Percentiles rank a stretch among this genome's conserved stretches.
Conservation (phyloP, 371 early-diverging fungal species). For the Ordospora colligata region DNA sequence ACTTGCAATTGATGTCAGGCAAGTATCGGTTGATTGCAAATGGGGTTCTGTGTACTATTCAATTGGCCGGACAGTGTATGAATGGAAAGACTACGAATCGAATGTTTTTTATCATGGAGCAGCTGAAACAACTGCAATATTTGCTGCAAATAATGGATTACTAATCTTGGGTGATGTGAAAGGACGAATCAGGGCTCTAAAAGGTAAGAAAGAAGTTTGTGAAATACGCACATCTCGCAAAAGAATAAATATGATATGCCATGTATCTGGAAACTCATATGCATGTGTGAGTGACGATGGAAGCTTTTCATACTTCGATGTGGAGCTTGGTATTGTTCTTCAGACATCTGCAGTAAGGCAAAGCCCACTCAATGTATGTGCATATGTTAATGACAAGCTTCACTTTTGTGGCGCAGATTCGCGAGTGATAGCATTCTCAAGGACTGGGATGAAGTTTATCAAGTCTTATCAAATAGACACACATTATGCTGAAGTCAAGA, state of each 20-base stretch:
- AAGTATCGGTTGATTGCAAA: neutral
- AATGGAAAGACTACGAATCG: neutral
- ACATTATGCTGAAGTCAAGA: conserved; percentile 35
- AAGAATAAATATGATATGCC: conserved; percentile 3
- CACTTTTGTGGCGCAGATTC: conserved; percentile 41
- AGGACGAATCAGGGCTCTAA: neutral
- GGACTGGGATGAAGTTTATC: conserved; percentile 9
- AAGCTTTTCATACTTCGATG: conserved; percentile 13
- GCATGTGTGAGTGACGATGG: conserved; percentile 7
- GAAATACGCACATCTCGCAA: conserved; percentile 15
- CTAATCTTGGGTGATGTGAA: conserved; percentile 14
- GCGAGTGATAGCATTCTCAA: conserved; percentile 19
- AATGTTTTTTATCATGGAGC: neutral
- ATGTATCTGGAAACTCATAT: conserved; percentile 14
- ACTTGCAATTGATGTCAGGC: neutral
- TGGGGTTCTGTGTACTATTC: conserved; percentile 1
- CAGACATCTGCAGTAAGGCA: conserved; percentile 21
- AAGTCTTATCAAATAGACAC: conserved; percentile 24
- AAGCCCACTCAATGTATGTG: conserved; percentile 1
- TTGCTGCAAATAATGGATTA: neutral
- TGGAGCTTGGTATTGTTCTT: neutral
- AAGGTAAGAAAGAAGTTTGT: neutral
- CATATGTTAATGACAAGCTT: conserved; percentile 9
- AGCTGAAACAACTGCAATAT: neutral
- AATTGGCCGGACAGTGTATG: conserved; percentile 13